These are phyloP conservation scores for Schizosaccharomyces osmophilus DNA, from an alignment of 805 yeast species.

Conservation along the genomic window DNA sequence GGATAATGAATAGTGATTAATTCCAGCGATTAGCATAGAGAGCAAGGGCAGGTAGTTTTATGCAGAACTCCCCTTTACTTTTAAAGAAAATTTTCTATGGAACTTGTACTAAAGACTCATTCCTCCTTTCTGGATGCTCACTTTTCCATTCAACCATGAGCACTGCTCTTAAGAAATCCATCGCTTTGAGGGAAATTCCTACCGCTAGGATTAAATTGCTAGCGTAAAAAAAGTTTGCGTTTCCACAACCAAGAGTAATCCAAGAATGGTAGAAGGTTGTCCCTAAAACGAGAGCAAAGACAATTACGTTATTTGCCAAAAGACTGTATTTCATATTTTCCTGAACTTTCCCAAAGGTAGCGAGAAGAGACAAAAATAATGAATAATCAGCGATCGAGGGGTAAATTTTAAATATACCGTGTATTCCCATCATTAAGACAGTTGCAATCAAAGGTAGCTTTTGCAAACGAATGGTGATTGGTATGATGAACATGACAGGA, in stretches of 20 bases:
- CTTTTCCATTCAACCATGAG: constrained; percentile 30
- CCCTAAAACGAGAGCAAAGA: constrained; percentile 38
- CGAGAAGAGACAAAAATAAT: constrained; percentile 23
- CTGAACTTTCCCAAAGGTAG: constrained; percentile 22
- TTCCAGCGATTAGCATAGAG: neutral
- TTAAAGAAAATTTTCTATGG: neutral
- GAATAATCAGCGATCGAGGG: constrained; percentile 67
- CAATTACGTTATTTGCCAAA: constrained; percentile 27
- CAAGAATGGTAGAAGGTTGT: constrained; percentile 85
- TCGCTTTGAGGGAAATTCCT: constrained; percentile 39
- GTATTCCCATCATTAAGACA: constrained; percentile 24
- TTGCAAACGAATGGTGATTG: constrained; percentile 45
- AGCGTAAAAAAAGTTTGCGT: constrained; percentile 88
- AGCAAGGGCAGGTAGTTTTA: neutral
- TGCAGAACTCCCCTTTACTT: neutral
- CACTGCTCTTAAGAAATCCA: constrained; percentile 67
- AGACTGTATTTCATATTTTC: constrained; percentile 20
- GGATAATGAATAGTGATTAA: neutral
- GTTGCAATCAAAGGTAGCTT: constrained; percentile 35
- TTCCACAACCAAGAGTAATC: constrained; percentile 86
- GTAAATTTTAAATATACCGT: constrained; percentile 52
- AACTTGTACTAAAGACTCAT: neutral
- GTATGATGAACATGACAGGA: constrained; percentile 38
- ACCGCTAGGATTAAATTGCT: constrained; percentile 59
- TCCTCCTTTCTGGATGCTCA: neutral